Evolutionary conservation across 1,284 basidiomycete genomes (phyloP), one percentile per base, ranked within the genome.

Genomic region (Apiotrichum akiyoshidainum): DNA sequence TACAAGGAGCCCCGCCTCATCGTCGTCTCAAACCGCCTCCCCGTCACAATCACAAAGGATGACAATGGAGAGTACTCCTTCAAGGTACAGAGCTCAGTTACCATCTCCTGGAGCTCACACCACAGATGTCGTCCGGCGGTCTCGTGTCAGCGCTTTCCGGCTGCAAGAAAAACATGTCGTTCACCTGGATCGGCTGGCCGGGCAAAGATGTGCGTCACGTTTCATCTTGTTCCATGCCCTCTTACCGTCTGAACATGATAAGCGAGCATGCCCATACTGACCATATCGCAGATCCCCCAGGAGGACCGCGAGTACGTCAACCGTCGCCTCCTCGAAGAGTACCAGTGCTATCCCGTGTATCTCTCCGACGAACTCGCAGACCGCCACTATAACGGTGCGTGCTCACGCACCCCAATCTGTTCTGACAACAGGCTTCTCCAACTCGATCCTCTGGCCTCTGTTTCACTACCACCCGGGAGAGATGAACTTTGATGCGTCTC

Each of bases 381-480:
- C 78, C 85, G 88, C 56, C 95, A 98, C 78, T 99, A 99, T 83
- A 99, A 98, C 71, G 91, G 90, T 73, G 53, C 54, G 40, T 26
- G 49, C 5, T 2, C 14, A 8, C 2, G 10, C 5, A 6, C 5
- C n/a, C 2, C n/a, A 17, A 31, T 17, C 35, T 16, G 17, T 13
- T 5, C 14, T 45, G 19, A n/a, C 48, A 26, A 19, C 50, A 76
- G 74, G 77, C 31, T 99, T 99, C 83, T 94, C 92, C 66, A 99
- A 99, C 82, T 96, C 92, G 52, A 99, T 99, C 79, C 86, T 99
- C 42, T 99, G 95, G 95, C 95, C 95, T 0, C 83, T 99, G 49
- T 98, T 99, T 83, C 95, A 99, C 78, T 99, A 98, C 79, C 94
- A 97, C 76, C 92, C 92, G 16, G 92, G 93, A 65, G 93, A 97